phyloP scores from a whole-genome alignment of 1,284 basidiomycete species.

The Trichosporon inkin region DNA sequence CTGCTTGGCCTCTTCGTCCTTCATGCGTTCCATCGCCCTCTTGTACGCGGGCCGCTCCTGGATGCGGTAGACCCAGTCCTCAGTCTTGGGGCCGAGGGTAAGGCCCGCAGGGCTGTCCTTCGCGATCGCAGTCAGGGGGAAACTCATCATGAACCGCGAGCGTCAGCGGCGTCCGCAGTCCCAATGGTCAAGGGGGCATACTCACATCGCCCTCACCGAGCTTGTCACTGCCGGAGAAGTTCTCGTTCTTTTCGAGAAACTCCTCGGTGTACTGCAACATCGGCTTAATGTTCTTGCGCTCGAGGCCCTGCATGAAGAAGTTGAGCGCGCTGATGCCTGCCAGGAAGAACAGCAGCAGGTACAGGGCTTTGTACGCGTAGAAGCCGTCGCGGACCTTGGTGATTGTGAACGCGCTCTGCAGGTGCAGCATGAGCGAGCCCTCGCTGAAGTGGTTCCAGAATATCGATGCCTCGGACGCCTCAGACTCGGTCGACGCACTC shows the following conservation, averaged over 20 bases:
- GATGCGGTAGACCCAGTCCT: constrained; percentile 15
- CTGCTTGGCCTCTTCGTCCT: constrained; percentile 13
- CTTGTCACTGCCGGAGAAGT: constrained; percentile 36
- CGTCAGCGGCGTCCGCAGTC: not conserved
- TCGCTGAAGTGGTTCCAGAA: constrained; percentile 44
- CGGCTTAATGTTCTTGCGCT: constrained; percentile 13
- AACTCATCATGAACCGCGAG: constrained; percentile 21
- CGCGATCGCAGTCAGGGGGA: constrained; percentile 11
- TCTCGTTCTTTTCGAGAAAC: constrained; percentile 26
- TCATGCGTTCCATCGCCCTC: constrained; percentile 12
- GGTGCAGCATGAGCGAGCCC: constrained; percentile 36
- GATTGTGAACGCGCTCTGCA: constrained; percentile 22
- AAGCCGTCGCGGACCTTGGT: constrained; percentile 1
- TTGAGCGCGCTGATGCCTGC: not conserved
- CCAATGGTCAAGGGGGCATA: too few relatives aligned
- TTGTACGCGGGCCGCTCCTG: constrained; percentile 13
- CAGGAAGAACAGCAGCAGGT: constrained; percentile 7
- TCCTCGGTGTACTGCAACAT: constrained; percentile 31
- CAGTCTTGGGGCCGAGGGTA: constrained; percentile 12
- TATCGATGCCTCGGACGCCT: constrained; percentile 21
- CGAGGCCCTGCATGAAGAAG: not conserved
- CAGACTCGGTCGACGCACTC: constrained; percentile 19
- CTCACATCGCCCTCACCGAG: constrained; percentile 44
- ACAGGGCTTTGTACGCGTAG: not conserved
- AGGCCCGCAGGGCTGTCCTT: not conserved